phyloP scores from a whole-genome alignment of 305 asterid species.

The Fraxinus greggii region DNA sequence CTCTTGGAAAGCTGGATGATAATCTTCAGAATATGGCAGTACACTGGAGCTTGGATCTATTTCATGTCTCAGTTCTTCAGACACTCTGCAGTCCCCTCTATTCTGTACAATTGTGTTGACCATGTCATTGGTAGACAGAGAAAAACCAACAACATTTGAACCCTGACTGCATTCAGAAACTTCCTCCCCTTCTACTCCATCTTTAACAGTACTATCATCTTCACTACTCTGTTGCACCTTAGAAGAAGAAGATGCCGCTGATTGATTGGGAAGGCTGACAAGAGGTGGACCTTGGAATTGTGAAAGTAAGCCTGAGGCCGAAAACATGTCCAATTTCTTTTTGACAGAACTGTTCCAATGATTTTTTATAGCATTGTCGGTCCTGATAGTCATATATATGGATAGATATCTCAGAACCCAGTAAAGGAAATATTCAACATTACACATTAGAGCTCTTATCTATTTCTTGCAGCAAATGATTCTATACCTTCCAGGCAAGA shows the following conservation, averaged over 20 bases:
- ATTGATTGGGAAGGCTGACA: slow-evolving; percentile 44
- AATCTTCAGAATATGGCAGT: slow-evolving; percentile 43
- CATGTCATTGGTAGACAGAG: slow-evolving; percentile 55
- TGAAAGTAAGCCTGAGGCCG: slow-evolving; percentile 85
- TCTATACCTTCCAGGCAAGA: slow-evolving; percentile 91
- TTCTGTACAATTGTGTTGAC: slow-evolving; percentile 30
- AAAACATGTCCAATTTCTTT: slow-evolving; percentile 86
- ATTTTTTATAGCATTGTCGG: slow-evolving; percentile 88
- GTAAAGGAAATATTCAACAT: background rate
- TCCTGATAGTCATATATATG: slow-evolving; percentile 39
- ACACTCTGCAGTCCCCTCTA: slow-evolving; percentile 41
- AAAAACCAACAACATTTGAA: slow-evolving; percentile 50
- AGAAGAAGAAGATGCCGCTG: slow-evolving; percentile 61
- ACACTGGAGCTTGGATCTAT: slow-evolving; percentile 21
- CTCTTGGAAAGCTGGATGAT: slow-evolving; percentile 48
- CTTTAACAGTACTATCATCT: slow-evolving; percentile 62
- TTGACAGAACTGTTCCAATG: slow-evolving; percentile 99
- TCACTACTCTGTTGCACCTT: slow-evolving; percentile 77
- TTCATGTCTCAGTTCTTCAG: slow-evolving; percentile 37
- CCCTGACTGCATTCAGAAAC: slow-evolving; percentile 91
- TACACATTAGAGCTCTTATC: background rate
- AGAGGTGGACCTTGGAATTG: slow-evolving; percentile 71
- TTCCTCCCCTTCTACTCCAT: slow-evolving; percentile 66
- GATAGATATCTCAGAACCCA: background rate
- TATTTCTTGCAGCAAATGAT: background rate